Conservation (phyloP, 2,329 filamentous ascomycete species). For the Elsinoe fawcettii region DNA sequence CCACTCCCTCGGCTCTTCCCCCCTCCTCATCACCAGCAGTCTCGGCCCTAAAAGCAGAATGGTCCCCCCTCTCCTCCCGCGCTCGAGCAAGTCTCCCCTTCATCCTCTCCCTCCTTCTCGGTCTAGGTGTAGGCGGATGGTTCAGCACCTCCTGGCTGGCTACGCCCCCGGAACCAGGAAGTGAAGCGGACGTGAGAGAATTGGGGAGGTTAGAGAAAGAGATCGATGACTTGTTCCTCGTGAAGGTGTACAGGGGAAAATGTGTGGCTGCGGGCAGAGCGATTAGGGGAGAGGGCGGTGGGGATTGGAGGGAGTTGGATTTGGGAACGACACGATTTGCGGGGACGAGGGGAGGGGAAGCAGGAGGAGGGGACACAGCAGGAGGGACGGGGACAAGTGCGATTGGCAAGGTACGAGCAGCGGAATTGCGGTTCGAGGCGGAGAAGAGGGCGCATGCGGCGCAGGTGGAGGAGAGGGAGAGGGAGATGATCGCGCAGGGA, state of each 20-base stretch:
- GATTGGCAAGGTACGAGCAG: constrained; percentile 15
- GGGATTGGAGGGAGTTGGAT: constrained; percentile 16
- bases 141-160: constrained; percentile 38
- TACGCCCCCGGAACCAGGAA: constrained; percentile 34
- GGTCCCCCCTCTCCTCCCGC: constrained; percentile 23
- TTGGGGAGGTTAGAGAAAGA: constrained; percentile 35
- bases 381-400: constrained; percentile 21
- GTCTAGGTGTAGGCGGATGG: constrained; percentile 34
- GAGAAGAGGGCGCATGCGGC: constrained; percentile 7
- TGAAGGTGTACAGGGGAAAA: constrained; percentile 41
- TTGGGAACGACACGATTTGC: too few species aligned
- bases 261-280: constrained; percentile 27
- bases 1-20: constrained; percentile 15
- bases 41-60: constrained; percentile 15
- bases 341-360: too few species aligned
- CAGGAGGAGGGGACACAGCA: constrained; percentile 30
- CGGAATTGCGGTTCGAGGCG: constrained; percentile 15
- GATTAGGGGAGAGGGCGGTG: constrained; percentile 16
- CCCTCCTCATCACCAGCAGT: neutral
- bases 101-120: constrained; percentile 36
- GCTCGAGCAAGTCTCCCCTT: constrained; percentile 22
- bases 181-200: constrained; percentile 37
- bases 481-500: constrained; percentile 9
- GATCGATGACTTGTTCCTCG: constrained; percentile 42
- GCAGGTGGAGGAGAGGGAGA: constrained; percentile 6